Evolutionary conservation across 192 early-diverging fungal species (phyloP), one percentile per base, ranked within the genome.

Genomic region (Rhizoclosmatium globosum): DNA sequence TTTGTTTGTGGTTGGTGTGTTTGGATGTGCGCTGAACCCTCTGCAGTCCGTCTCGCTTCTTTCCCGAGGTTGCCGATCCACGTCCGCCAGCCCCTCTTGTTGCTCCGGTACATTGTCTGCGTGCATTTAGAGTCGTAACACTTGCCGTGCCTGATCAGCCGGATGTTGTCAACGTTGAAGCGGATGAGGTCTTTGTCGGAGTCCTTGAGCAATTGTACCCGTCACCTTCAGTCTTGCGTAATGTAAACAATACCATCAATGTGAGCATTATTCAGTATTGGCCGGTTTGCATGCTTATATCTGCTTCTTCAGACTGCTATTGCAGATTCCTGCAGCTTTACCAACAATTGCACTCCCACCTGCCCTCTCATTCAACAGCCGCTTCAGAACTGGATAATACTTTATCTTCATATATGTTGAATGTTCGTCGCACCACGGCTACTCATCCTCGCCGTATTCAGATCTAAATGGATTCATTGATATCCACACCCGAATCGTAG

Each of bases 171-270:
- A 11, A 42, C 2, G 46, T 62, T 39, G 73, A 57, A 42, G 73
- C 73, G 13, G 73, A 75, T 7, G 73, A 75, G 47, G 73, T 75
- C 38, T 62, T 75, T 38, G 42, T 75, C 4, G 58, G 60, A 3
- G 62, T 47, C 21, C 73, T 62, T 19, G 73, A 75, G 41, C 73
- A 75, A 43, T 31, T 13, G 45, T 75, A 68, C 45, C 4, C 46
- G 6, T 9, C 11, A 3, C 73, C 73, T 4, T 43, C 4, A 15
- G 11, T 47, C 7, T 23, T 68, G 39, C 4, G 21, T 9, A 21
- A 6, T 23, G 21, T 47, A 4, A 68, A 68, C 66, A 13, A 6
- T 11, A 7, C 15, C 53, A 0, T 64, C 11, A 23, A 13, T 13
- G 62, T 64, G 31, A 64, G 31, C 39, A 41, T 11, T 31, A 57